A percentile compares a stretch with the other conserved stretches of the same genome.
Conservation (phyloP, 1,139 yeast species). For the Suhomyces kunorum region DNA sequence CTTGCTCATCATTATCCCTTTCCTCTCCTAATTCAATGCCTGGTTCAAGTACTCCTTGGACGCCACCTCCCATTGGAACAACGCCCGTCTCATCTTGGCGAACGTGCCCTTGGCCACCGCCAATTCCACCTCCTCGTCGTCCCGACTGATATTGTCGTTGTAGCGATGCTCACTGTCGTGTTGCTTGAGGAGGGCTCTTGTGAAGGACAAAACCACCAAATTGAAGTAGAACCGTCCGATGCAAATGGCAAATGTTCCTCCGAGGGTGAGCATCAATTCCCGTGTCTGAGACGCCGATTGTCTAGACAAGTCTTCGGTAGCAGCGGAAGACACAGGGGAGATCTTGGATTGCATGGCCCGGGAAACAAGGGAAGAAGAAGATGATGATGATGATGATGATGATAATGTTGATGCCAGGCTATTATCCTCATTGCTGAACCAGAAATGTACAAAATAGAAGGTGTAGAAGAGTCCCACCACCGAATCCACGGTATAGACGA, state of each 20-base stretch:
- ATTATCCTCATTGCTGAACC: slow-evolving; percentile 60
- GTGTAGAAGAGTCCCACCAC: slow-evolving; percentile 67
- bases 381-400: too few species aligned
- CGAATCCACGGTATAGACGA: slow-evolving; percentile 69
- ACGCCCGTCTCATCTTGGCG: slow-evolving; percentile 25
- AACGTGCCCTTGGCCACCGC: slow-evolving; percentile 23
- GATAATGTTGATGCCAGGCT: slow-evolving; percentile 10
- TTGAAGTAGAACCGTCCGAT: slow-evolving; percentile 65
- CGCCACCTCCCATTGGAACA: slow-evolving; percentile 34
- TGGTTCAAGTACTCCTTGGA: slow-evolving; percentile 33
- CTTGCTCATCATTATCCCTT: too few species aligned
- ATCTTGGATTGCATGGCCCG: slow-evolving; percentile 5
- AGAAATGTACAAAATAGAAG: slow-evolving; percentile 66
- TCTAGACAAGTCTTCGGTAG: slow-evolving; percentile 24
- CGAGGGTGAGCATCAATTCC: slow-evolving; percentile 68
- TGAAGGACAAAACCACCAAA: slow-evolving; percentile 62
- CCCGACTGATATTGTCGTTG: slow-evolving; percentile 20
- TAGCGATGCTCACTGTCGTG: slow-evolving; percentile 25
- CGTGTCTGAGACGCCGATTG: slow-evolving; percentile 71
- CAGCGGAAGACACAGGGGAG: not conserved
- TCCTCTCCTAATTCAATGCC: too few species aligned
- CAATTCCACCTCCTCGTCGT: slow-evolving; percentile 33
- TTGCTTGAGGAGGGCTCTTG: slow-evolving; percentile 46
- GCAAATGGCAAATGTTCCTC: slow-evolving; percentile 56
- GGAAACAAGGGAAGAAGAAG: not conserved